Evolutionary conservation across 1,139 yeast genomes (phyloP), one percentile per base, ranked within the genome.

Genomic region (Kodamaea ohmeri): DNA sequence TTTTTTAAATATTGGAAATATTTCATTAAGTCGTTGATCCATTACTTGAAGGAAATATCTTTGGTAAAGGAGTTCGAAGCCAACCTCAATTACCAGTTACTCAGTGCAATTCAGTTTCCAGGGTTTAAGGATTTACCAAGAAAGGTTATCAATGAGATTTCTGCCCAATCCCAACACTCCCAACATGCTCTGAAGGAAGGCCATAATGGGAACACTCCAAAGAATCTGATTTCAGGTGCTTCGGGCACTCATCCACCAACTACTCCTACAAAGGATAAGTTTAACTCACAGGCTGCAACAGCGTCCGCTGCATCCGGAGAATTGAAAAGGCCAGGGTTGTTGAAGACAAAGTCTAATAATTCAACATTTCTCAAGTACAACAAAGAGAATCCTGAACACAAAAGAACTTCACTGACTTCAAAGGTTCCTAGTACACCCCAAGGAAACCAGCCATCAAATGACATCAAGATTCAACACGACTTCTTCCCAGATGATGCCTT

Each of bases 1-100:
- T 67, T 84, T 51, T 83, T 84, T 58, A 78, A 80, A 43, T 72
- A 76, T 41, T 84, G 90, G 88, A 79, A 83, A 52, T 77, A 76
- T 56, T 73, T 83, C 43, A 68, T 84, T 45, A 80, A 79, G 49
- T 78, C 84, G 13, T 55, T 83, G 43, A 66, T 78, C 24, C 67
- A 69, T 44, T 84, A 84, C 55, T 71, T 80, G 47, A 77, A 76
- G 46, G 86, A 83, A 47, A 68, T 80, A 31, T 65, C 80, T 4
- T 65, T 79, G 40, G 81, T 84, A 20, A 83, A 81, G 52, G 85
- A 81, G 55, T 84, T 82, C 48, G 81, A 79, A 47, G 78, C 83
- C 35, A 73, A 79, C 49, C 73, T 83, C 41, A 80, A 80, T 52
- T 67, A 67, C 42, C 87, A 83, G 51, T 62, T 84, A 56, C 68